Conservation (phyloP, 2,329 filamentous ascomycete species). For the Ilyonectria mors-panacis region DNA sequence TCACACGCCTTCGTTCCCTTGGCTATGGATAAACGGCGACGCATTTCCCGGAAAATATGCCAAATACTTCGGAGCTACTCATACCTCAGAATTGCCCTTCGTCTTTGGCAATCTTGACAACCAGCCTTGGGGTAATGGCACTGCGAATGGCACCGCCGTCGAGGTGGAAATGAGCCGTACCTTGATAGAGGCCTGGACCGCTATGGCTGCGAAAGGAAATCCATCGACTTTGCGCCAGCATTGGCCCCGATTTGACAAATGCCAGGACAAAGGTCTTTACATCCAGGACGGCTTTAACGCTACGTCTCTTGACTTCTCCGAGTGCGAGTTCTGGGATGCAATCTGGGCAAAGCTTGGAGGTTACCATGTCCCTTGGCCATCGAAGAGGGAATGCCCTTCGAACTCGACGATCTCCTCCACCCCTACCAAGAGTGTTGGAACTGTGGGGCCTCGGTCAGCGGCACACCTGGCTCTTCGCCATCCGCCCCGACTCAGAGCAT, state of each 20-base stretch:
- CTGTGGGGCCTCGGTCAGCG: background rate
- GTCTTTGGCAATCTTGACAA: slow-evolving; percentile 38
- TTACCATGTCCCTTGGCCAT: slow-evolving; percentile 8
- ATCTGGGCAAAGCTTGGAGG: slow-evolving; percentile 33
- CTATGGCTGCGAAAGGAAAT: slow-evolving; percentile 30
- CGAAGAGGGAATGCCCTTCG: background rate
- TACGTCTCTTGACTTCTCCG: slow-evolving; percentile 25
- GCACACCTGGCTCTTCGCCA: background rate
- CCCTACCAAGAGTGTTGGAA: background rate
- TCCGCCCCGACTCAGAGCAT: background rate
- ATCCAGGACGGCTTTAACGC: slow-evolving; percentile 1
- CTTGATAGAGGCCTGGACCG: slow-evolving; percentile 34
- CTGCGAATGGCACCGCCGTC: slow-evolving; percentile 23
- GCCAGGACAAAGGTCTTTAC: background rate
- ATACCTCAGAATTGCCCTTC: slow-evolving; percentile 36
- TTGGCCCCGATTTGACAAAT: slow-evolving; percentile 29
- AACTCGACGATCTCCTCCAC: background rate
- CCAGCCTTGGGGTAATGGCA: slow-evolving; percentile 34
- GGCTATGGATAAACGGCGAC: slow-evolving; percentile 25
- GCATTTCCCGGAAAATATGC: slow-evolving; percentile 21
- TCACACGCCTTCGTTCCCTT: slow-evolving; percentile 33
- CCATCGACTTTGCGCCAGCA: slow-evolving; percentile 24
- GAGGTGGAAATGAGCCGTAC: slow-evolving; percentile 30
- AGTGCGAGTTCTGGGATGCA: slow-evolving; percentile 40
- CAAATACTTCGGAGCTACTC: slow-evolving; percentile 29